Conservation (phyloP, 208 protist genomes). For the Leishmania tarentolae region DNA sequence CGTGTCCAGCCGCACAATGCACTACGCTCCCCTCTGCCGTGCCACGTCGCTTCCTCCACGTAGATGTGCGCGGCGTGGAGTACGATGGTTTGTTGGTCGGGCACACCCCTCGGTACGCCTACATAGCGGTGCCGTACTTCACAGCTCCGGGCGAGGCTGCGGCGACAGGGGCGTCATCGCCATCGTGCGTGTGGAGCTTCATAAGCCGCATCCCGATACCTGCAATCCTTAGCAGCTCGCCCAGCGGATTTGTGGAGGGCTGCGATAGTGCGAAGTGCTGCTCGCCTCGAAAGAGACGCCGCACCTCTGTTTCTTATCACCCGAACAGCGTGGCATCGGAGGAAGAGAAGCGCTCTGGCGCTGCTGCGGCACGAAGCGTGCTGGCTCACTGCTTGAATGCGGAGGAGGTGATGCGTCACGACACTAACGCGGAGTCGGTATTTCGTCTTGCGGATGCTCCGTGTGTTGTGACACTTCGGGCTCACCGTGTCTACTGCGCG, state of each 20-base stretch:
- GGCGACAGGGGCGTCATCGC: neutral
- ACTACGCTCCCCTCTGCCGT: neutral
- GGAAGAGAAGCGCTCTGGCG: neutral
- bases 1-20: neutral
- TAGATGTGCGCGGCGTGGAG: constrained; percentile 77
- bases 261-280: too few species aligned
- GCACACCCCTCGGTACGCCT: constrained; percentile 67
- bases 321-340: neutral
- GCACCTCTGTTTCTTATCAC: constrained; percentile 2
- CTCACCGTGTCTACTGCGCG: constrained; percentile 66
- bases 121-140: constrained; percentile 63
- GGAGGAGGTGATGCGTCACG: constrained; percentile 41
- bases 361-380: constrained; percentile 3
- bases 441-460: constrained; percentile 17
- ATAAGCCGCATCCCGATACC: constrained; percentile 45
- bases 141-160: constrained; percentile 8
- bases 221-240: neutral
- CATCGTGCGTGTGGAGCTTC: constrained; percentile 30
- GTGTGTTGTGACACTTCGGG: constrained; percentile 45
- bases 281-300: neutral
- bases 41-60: constrained; percentile 48
- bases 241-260: neutral
- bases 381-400: constrained; percentile 28
- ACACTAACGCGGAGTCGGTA: constrained; percentile 14
- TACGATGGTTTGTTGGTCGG: constrained; percentile 57